Evolutionary conservation across 768 basidiomycete genomes (phyloP).

Genomic region (Trametes maxima): DNA sequence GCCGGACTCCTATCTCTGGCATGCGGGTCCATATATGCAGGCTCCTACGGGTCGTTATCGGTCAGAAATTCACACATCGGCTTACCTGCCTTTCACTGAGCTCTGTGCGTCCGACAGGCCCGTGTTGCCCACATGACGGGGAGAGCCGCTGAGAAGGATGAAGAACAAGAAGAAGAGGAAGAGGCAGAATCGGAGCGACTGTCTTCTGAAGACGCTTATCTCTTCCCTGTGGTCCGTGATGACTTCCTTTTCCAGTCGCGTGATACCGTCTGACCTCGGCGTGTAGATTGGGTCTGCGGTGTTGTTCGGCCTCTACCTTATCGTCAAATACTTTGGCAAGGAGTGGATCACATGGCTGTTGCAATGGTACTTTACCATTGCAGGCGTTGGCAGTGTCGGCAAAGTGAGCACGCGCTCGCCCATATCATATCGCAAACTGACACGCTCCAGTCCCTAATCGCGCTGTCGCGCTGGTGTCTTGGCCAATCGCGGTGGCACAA

Average conservation of each 20-base stretch:
- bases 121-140: conserved; percentile 20
- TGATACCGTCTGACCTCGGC: conserved; percentile 2
- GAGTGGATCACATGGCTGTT: conserved; percentile 85
- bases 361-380: conserved; percentile 71
- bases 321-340: conserved; percentile 75
- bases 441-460: conserved; percentile 39
- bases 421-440: conserved; percentile 6
- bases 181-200: conserved; percentile 62
- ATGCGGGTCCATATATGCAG: conserved; percentile 65
- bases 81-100: conserved; percentile 3
- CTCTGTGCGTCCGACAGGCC: background rate
- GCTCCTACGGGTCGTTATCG: conserved; percentile 68
- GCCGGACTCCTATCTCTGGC: conserved; percentile 69
- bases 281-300: conserved; percentile 67
- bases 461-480: conserved; percentile 49
- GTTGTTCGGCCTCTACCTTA: conserved; percentile 66
- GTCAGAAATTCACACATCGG: conserved; percentile 38
- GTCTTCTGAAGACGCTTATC: conserved; percentile 69
- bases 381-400: conserved; percentile 69
- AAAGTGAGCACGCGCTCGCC: conserved; percentile 45
- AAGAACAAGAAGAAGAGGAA: conserved; percentile 54
- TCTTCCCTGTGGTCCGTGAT: conserved; percentile 70
- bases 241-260: background rate
- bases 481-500: conserved; percentile 59
- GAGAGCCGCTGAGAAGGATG: background rate